Percentiles rank a stretch among this genome's conserved stretches.
phyloP scores from a whole-genome alignment of 2,329 filamentous ascomycete genomes.

The Coleophoma eucalyptorum region DNA sequence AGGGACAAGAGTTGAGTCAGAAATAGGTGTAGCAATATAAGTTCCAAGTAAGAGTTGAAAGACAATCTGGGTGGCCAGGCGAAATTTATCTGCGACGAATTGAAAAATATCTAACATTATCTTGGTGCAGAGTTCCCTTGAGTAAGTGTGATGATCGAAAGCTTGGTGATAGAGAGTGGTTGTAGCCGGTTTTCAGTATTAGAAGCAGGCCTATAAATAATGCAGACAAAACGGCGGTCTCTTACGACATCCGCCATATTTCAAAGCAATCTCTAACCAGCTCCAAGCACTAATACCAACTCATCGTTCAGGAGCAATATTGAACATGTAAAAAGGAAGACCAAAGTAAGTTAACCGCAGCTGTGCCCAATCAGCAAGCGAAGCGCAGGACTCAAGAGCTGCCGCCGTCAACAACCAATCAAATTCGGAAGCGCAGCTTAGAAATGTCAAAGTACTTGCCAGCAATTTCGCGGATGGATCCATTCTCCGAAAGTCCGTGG shows the following conservation, averaged over 20 bases:
- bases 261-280: not conserved
- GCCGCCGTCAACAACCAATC: slow-evolving; percentile 5
- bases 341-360: slow-evolving; percentile 3
- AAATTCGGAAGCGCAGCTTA: slow-evolving; percentile 4
- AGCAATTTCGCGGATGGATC: not conserved
- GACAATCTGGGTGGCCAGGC: not conserved
- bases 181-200: not conserved
- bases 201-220: not conserved
- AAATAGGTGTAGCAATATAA: slow-evolving; percentile 3
- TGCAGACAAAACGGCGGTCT: not conserved
- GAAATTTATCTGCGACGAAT: not conserved
- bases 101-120: slow-evolving; percentile 9
- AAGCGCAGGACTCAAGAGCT: not conserved
- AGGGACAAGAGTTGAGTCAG: slow-evolving; percentile 5
- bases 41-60: slow-evolving; percentile 2
- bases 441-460: not conserved
- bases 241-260: not conserved
- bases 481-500: too few relatives aligned
- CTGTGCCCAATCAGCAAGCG: slow-evolving; percentile 2
- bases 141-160: too few relatives aligned
- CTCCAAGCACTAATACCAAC: not conserved
- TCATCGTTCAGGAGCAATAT: not conserved
- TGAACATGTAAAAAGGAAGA: not conserved
- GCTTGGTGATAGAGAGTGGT: not conserved
- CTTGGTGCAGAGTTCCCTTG: too few relatives aligned